Conservation (phyloP, 257 asterid species). For the Solanum pinnatisectum region DNA sequence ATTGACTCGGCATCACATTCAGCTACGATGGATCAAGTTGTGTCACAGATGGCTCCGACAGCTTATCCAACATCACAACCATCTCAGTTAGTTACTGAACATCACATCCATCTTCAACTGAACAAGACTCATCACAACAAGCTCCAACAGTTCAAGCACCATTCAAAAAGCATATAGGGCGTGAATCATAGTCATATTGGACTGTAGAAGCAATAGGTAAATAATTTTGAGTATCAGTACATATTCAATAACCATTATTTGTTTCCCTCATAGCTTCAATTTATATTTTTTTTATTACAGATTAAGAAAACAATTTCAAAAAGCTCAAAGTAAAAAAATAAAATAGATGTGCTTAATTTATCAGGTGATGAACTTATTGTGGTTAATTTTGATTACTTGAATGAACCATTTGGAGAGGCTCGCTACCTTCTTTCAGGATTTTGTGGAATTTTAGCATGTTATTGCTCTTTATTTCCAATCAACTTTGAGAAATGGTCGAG, state of each 20-base stretch:
- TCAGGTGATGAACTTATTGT: neutral
- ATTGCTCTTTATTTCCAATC: neutral
- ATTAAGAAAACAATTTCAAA: neutral
- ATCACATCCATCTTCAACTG: neutral
- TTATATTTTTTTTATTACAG: neutral
- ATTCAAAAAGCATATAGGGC: neutral
- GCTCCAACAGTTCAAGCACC: neutral
- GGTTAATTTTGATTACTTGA: neutral
- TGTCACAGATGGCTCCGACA: too few species aligned
- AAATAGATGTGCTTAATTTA: neutral
- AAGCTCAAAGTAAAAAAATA: neutral
- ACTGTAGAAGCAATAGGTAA: neutral
- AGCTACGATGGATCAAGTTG: too few species aligned
- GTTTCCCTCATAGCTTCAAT: neutral
- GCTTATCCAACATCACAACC: too few species aligned
- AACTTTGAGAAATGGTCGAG: too few species aligned
- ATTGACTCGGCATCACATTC: neutral
- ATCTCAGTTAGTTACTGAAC: too few species aligned
- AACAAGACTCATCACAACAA: neutral
- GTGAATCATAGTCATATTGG: neutral
- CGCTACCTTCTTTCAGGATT: neutral
- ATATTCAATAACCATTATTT: neutral
- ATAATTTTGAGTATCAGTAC: neutral
- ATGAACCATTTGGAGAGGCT: neutral
- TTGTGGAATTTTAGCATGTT: neutral